phyloP scores from a whole-genome alignment of 2,329 filamentous ascomycete species.

The Rhinocladiella similis region DNA sequence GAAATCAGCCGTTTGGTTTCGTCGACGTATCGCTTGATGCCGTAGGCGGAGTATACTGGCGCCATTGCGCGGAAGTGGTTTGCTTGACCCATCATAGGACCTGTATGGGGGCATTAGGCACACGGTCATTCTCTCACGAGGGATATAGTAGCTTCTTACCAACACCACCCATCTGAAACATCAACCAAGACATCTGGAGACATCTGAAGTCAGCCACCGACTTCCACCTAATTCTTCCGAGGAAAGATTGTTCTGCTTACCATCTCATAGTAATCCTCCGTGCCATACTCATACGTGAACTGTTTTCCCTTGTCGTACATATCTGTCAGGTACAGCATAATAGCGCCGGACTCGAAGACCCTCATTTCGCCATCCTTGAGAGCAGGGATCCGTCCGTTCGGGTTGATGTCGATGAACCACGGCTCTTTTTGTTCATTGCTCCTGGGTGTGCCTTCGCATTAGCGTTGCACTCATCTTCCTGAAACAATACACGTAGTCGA shows the following conservation, averaged over 20 bases:
- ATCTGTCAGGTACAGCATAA: slow-evolving; percentile 48
- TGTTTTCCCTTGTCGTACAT: slow-evolving; percentile 45
- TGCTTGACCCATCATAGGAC: slow-evolving; percentile 40
- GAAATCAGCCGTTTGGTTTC: slow-evolving; percentile 51
- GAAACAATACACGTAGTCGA: neutral
- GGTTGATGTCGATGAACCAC: slow-evolving; percentile 50
- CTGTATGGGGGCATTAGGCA: too few species aligned
- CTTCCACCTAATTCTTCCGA: too few species aligned
- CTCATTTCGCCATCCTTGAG: slow-evolving; percentile 42
- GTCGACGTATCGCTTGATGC: slow-evolving; percentile 48
- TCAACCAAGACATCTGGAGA: slow-evolving; percentile 39
- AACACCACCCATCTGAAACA: slow-evolving; percentile 45
- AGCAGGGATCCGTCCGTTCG: slow-evolving; percentile 52
- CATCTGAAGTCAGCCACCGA: neutral
- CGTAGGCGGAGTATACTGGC: slow-evolving; percentile 44
- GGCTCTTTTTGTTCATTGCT: slow-evolving; percentile 47
- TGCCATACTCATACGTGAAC: slow-evolving; percentile 46
- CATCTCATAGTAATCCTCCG: slow-evolving; percentile 45
- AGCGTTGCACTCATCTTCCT: neutral
- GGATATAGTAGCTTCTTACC: slow-evolving; percentile 39
- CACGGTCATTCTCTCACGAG: neutral
- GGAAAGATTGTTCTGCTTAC: too few species aligned
- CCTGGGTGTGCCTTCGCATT: neutral
- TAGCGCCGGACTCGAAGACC: slow-evolving; percentile 48
- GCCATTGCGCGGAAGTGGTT: slow-evolving; percentile 51